Base-by-base conservation (phyloP, 768 basidiomycete species). In the Dictyophora rubrovolvata region DNA sequence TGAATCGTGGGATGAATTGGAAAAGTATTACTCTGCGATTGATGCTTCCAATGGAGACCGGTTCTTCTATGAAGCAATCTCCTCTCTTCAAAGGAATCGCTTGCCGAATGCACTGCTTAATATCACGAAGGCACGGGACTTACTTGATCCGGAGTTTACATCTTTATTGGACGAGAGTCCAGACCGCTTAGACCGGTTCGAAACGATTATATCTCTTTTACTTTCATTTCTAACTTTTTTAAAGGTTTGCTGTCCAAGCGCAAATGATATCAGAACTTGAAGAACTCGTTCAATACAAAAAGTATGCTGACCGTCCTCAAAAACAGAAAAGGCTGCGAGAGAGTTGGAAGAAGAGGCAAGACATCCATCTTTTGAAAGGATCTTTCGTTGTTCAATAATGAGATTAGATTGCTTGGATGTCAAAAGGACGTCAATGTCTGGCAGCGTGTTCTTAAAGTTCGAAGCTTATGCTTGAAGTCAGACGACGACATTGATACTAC, bases 361-460 rank as follows among this genome's bases (percentile, higher is more conserved):
- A 55, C 36, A 14, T 14, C 8, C 17, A n/a, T 34, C 37, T 10
- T 10, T 7, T 16, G 10, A 37, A 18, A 9, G 20, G 17, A 20
- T 20, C 22, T 21, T 5, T 46, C 37, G 35, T 17, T n/a, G 33
- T 42, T 36, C 33, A 12, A 8, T 16, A 16, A 42, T n/a, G 35
- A 2, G n/a, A 42, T 36, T 60, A 75, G 76, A 34, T 68, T 79
- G 17, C 70, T 72, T 62, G 77, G 77, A 6, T 77, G 76, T 68
- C 76, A 79, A 62, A 71, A 73, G n/a, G 77, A 79, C 63, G 76
- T 79, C 54, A 77, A 79, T 59, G 75, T 77, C 2, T 79, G 78
- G 78, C 78, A 79, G 60, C 71, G 77, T 8, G 74, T 79, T 28
- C 70, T 79, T 17, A 76, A 77, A 62, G 74, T 79, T 48, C 70